A percentile compares a stretch with the other conserved stretches of the same genome.
These are phyloP conservation scores for Leonotis leonurus DNA, from an alignment of 257 asterid genomes.

Conservation along the genomic window DNA sequence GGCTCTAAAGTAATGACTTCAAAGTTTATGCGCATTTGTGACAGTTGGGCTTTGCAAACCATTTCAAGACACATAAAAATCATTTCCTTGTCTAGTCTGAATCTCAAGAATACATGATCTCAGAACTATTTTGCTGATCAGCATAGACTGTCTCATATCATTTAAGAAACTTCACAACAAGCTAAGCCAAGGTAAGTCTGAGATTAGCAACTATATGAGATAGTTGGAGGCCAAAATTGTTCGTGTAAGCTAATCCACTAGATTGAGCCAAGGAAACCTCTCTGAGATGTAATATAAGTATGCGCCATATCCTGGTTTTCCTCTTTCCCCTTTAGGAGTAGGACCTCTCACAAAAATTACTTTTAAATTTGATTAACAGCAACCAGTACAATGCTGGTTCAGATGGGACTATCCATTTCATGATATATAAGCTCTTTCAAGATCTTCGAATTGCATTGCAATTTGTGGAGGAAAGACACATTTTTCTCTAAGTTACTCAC, in stretches of 20 bases:
- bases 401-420: neutral
- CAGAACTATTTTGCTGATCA: neutral
- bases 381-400: neutral
- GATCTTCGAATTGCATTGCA: slow-evolving; percentile 1
- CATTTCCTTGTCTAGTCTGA: neutral
- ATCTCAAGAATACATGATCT: neutral
- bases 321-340: neutral
- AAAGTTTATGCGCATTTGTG: neutral
- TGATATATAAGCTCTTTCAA: neutral
- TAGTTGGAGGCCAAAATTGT: too few relatives aligned
- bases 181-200: neutral
- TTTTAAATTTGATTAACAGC: neutral
- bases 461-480: neutral
- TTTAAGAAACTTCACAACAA: neutral
- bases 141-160: too few relatives aligned
- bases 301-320: neutral
- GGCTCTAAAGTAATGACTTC: neutral
- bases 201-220: too few relatives aligned
- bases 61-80: neutral
- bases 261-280: neutral
- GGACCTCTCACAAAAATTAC: neutral
- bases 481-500: neutral
- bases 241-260: neutral
- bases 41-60: neutral
- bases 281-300: neutral